Base-by-base conservation (phyloP, 1,139 yeast genomes). In the Kodamaea ohmeri region DNA sequence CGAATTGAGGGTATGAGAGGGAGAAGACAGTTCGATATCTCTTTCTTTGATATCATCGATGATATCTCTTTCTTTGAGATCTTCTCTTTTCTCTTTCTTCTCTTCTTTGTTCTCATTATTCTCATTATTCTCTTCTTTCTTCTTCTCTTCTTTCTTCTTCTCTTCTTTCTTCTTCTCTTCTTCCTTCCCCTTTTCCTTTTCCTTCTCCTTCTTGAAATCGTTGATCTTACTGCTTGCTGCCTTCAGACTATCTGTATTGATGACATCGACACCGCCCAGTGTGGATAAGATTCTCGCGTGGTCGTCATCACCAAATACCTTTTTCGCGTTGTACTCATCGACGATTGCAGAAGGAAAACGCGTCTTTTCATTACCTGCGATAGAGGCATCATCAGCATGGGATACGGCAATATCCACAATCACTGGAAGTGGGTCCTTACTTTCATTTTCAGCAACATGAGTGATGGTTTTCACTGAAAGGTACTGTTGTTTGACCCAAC, bases 381-480 rank as follows among this genome's bases (percentile, higher is more conserved):
- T 57, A 34, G 51, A 51, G 11, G 53, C 41, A 42, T 69, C 74
- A 1, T 36, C 35, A 2, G 37, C 35, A 32, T 61, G 52, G n/a
- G 52, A 49, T 4, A 70, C 53, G 3, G 72, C 72, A 9, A 70
- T 51, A 45, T 70, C 74, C n/a, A 65, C 47, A 17, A 71, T 54
- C 5, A 67, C 73, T 22, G 30, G 34, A 22, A 22, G 39, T 20
- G 34, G 30, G 12, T 31, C 34, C 12, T 20, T 31, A 3, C 26
- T 11, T 28, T 31, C 18, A 19, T 36, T 37, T 16, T 56, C 45
- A 1, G 55, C 55, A 13, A 56, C 58, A 3, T 55, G 45, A 15
- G 56, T 55, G 27, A 67, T 53, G 19, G 50, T 53, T 38, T 70
- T 68, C 39, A 64, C 60, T 21, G 63, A 58, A 22, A 70, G 49